Evolutionary conservation across 305 asterid species (phyloP), one percentile per base, ranked within the genome.

Genomic region (Lippia alba): DNA sequence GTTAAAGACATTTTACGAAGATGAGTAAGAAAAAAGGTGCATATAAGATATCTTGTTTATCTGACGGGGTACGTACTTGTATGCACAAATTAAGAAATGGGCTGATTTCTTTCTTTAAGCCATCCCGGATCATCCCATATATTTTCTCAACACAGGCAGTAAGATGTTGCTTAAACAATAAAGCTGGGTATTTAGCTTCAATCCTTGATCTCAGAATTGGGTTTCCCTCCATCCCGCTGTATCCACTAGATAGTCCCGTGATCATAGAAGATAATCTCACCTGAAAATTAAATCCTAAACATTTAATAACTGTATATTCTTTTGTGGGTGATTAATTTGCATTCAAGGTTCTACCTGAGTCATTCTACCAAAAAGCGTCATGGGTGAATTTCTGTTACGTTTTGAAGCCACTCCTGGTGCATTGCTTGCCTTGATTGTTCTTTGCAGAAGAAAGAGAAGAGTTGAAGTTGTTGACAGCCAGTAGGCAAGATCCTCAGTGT

Each of bases 381-480:
- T 81, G 32, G 98, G 95, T 56, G 98, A 90, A 75, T 83, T 87
- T 76, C 97, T 81, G 71, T 80, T 84, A 46, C 98, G 90, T 64
- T 79, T 84, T 57, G 96, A 78, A 76, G 84, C 77, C 55, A 56
- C 79, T 71, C 86, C 32, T 12, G 91, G 75, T 53, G 83, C 76
- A 67, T 83, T 89, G 86, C 89, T 91, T 76, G 97, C 96, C 79
- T 92, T 92, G 71, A 92, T 86, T 68, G 98, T 86, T 78, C 83
- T 83, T 86, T 92, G 97, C 76, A 91, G 77, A 65, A 92, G 96
- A 75, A 89, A 86, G 85, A 92, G 68, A 76, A 90, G 95, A 70
- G 96, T 92, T 16, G 98, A 89, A 70, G 98, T 87, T 64, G 93
- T 82, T 73, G 98, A 91, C 70, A 92, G 85, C 98, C 98, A 92